phyloP scores from a whole-genome alignment of 371 early-diverging fungal genomes.

The Capniomyces stellatus region DNA sequence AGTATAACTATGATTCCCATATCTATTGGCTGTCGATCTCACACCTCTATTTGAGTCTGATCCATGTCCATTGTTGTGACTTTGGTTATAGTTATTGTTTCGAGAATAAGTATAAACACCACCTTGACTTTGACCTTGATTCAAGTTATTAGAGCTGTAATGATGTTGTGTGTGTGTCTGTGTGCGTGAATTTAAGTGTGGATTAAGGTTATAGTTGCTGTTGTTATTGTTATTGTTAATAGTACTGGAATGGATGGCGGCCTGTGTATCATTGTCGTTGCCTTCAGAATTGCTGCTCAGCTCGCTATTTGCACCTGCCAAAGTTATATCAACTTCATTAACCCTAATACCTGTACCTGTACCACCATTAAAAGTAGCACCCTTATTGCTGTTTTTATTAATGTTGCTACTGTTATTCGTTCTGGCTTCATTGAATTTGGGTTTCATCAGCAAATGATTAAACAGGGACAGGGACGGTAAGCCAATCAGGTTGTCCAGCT shows the following conservation, averaged over 20 bases:
- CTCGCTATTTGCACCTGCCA: constrained; percentile 1
- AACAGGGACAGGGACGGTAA: constrained; percentile 13
- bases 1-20: too few species aligned
- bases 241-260: neutral
- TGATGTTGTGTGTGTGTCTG: neutral
- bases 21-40: too few species aligned
- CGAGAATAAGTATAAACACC: too few species aligned
- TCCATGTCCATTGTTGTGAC: too few species aligned
- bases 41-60: too few species aligned
- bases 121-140: too few species aligned
- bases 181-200: neutral
- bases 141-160: too few species aligned
- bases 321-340: too few species aligned
- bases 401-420: neutral
- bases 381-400: neutral
- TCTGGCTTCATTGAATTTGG: neutral
- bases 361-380: too few species aligned
- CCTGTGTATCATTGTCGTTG: neutral
- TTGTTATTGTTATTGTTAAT: neutral
- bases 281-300: neutral
- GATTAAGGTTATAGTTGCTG: neutral
- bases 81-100: too few species aligned
- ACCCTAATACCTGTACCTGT: too few species aligned
- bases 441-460: constrained; percentile 9
- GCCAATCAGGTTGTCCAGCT: constrained; percentile 23